These are phyloP conservation scores for Eragrostis tef DNA, from an alignment of 202 grass and related monocot genomes.

Conservation along the genomic window DNA sequence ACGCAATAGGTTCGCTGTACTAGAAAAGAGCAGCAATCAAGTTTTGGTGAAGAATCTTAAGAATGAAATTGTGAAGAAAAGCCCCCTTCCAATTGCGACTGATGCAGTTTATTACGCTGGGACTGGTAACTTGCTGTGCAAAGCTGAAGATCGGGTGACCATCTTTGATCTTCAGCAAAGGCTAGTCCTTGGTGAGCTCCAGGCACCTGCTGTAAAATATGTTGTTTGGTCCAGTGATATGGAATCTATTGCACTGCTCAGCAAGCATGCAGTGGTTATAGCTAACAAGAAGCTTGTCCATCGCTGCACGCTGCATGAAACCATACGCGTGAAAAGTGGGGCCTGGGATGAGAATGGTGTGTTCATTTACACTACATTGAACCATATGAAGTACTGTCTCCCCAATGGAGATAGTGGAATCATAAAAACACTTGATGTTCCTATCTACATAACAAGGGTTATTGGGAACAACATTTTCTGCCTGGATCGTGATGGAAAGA, in stretches of 20 bases:
- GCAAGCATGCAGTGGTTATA: constrained; percentile 94
- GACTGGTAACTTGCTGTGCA: constrained; percentile 91
- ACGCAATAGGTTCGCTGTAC: constrained; percentile 91
- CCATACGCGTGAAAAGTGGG: constrained; percentile 97
- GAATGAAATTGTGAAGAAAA: constrained; percentile 98
- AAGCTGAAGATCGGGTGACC: constrained; percentile 81
- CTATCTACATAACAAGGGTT: constrained; percentile 97
- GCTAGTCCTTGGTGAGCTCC: constrained; percentile 89
- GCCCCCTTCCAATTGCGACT: constrained; percentile 74
- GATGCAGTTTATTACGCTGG: constrained; percentile 97
- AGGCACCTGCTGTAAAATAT: constrained; percentile 83
- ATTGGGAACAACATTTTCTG: constrained; percentile 79
- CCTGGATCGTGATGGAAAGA: constrained; percentile 95
- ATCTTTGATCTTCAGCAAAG: constrained; percentile 98
- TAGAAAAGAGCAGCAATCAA: constrained; percentile 96
- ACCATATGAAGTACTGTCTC: constrained; percentile 99
- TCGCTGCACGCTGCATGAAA: constrained; percentile 89
- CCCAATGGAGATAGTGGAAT: constrained; percentile 96
- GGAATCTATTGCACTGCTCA: constrained; percentile 90
- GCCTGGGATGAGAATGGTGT: constrained; percentile 98
- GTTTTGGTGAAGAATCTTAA: constrained; percentile 94
- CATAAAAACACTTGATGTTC: constrained; percentile 91
- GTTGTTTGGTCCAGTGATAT: constrained; percentile 92
- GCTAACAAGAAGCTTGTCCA: constrained; percentile 90
- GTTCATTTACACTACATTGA: constrained; percentile 91